A percentile compares a stretch with the other conserved stretches of the same genome.
phyloP scores from a whole-genome alignment of 257 asterid genomes.

The Fraxinus americana region DNA sequence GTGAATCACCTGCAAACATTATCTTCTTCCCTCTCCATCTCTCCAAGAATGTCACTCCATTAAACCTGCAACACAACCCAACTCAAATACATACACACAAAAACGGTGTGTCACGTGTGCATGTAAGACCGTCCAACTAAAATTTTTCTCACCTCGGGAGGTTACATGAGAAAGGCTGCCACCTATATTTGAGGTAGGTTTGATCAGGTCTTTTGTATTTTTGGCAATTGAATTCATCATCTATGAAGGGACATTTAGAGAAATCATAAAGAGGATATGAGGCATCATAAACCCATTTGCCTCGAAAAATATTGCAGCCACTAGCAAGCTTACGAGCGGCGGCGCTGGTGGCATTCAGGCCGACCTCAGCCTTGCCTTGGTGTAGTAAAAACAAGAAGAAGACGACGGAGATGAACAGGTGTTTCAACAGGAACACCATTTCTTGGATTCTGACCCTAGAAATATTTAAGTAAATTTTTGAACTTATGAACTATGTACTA shows the following conservation, averaged over 20 bases:
- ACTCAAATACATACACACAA: neutral
- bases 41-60: slow-evolving; percentile 76
- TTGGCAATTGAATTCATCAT: slow-evolving; percentile 80
- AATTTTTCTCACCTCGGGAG: slow-evolving; percentile 56
- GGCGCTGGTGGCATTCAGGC: slow-evolving; percentile 34
- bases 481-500: slow-evolving; percentile 10
- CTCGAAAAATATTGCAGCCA: slow-evolving; percentile 66
- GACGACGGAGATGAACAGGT: slow-evolving; percentile 35
- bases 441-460: slow-evolving; percentile 22
- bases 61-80: slow-evolving; percentile 55
- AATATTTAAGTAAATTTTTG: slow-evolving; percentile 1
- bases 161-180: slow-evolving; percentile 90
- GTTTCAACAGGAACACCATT: slow-evolving; percentile 39
- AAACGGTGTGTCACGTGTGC: neutral
- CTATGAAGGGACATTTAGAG: slow-evolving; percentile 79
- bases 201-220: slow-evolving; percentile 76
- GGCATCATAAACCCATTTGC: slow-evolving; percentile 85
- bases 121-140: neutral
- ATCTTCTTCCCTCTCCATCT: slow-evolving; percentile 85
- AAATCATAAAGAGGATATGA: slow-evolving; percentile 79
- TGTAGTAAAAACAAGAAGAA: slow-evolving; percentile 35
- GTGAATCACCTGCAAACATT: slow-evolving; percentile 95
- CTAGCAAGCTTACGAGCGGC: slow-evolving; percentile 35
- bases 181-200: slow-evolving; percentile 72
- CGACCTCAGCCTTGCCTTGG: slow-evolving; percentile 36